These are phyloP conservation scores for Coleophoma crateriformis DNA, from an alignment of 2,329 filamentous ascomycete species.

Conservation along the genomic window DNA sequence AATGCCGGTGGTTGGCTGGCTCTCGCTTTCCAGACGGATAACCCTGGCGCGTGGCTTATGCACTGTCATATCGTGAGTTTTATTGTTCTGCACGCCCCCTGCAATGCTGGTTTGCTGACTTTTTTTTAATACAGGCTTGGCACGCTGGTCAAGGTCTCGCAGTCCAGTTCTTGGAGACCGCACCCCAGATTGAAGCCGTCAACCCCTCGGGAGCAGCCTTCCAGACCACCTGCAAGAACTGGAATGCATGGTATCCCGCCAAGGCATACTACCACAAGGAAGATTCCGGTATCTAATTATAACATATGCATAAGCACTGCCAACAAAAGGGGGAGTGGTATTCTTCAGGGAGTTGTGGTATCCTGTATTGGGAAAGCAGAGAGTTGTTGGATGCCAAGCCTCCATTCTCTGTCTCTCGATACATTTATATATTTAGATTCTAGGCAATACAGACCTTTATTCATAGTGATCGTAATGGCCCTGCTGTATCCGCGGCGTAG, in stretches of 20 bases:
- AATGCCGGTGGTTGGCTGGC: constrained; percentile 6
- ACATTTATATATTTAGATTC: too few species aligned
- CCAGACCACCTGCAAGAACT: background rate
- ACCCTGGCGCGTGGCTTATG: constrained; percentile 10
- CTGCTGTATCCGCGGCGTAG: background rate
- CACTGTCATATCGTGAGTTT: constrained; percentile 20
- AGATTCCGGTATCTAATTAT: background rate
- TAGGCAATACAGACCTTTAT: too few species aligned
- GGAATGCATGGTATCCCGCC: background rate
- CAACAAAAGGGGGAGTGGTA: too few species aligned
- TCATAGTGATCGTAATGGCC: background rate
- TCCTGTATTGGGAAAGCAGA: too few species aligned
- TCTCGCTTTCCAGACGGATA: constrained; percentile 6
- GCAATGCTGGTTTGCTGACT: too few species aligned
- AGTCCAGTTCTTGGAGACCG: constrained; percentile 37
- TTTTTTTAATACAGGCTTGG: constrained; percentile 27
- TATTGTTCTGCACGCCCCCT: too few species aligned
- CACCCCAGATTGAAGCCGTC: background rate
- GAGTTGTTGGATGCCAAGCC: too few species aligned
- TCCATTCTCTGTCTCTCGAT: too few species aligned
- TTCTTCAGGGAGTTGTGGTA: too few species aligned
- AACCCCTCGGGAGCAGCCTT: background rate
- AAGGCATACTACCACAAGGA: background rate
- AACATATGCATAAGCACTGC: background rate
- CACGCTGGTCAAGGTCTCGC: constrained; percentile 45